Evolutionary conservation across 2,329 filamentous ascomycete genomes (phyloP).

Genomic region (Beauveria asiatica): DNA sequence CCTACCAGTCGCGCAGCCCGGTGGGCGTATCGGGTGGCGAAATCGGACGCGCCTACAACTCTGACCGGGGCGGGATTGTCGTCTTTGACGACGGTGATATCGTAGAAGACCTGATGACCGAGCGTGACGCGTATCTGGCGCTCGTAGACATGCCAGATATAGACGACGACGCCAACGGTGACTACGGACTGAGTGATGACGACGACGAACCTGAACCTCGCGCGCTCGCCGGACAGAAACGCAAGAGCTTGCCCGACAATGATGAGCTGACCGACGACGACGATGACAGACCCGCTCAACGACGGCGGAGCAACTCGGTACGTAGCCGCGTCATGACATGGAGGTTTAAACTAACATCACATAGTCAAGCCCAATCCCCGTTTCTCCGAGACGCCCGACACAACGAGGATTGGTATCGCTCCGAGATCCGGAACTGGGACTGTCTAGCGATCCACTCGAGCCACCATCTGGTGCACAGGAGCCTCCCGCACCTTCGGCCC

Average conservation of each 20-base stretch:
- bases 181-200: conserved; percentile 49
- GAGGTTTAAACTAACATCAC: conserved; percentile 8
- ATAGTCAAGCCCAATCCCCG: conserved; percentile 57
- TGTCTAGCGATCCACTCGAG: conserved; percentile 41
- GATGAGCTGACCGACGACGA: conserved; percentile 61
- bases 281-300: conserved; percentile 66
- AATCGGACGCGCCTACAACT: conserved; percentile 62
- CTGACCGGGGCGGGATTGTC: conserved; percentile 78
- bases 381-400: conserved; percentile 52
- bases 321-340: conserved; percentile 18
- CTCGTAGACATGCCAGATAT: conserved; percentile 85
- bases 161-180: conserved; percentile 65
- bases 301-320: conserved; percentile 83
- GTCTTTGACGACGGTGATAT: conserved; percentile 97
- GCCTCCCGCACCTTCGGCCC: conserved; percentile 58
- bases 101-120: conserved; percentile 64
- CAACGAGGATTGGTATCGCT: conserved; percentile 53
- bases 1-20: conserved; percentile 43
- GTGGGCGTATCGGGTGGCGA: conserved; percentile 64
- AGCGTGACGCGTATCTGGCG: conserved; percentile 77
- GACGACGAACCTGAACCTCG: conserved; percentile 39
- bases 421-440: conserved; percentile 35
- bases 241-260: conserved; percentile 71
- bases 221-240: conserved; percentile 52
- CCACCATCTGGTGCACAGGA: conserved; percentile 51